Evolutionary conservation across 1,284 basidiomycete genomes (phyloP).

Genomic region (Apiotrichum brassicae): DNA sequence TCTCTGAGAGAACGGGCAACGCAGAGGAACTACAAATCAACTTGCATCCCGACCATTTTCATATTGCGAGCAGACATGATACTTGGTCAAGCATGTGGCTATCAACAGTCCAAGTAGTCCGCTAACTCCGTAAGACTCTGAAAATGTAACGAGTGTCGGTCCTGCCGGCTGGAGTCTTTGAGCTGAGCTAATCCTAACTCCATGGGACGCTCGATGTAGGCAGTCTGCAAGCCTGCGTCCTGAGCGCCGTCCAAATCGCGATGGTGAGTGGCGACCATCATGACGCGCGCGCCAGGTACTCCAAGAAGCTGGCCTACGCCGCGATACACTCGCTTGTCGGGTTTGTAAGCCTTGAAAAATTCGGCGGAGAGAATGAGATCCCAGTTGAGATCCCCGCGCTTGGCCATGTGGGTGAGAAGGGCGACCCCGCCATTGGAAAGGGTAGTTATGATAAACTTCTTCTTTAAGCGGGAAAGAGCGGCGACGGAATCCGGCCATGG

Average conservation of each 20-base stretch:
- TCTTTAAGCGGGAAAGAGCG: constrained; percentile 3
- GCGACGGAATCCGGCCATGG: constrained; percentile 9
- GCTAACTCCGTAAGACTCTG: constrained; percentile 3
- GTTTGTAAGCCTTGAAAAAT: constrained; percentile 15
- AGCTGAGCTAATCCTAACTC: constrained; percentile 4
- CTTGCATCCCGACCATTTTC: no score
- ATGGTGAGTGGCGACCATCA: constrained; percentile 15
- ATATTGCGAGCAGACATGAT: no score
- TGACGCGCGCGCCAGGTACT: constrained; percentile 4
- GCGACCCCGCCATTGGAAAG: constrained; percentile 13
- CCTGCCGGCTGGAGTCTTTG: background rate
- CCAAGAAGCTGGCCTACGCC: constrained; percentile 9
- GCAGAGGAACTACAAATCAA: no score
- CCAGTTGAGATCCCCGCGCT: constrained; percentile 9
- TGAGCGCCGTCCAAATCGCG: constrained; percentile 12
- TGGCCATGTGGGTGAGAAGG: constrained; percentile 13
- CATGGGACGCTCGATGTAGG: constrained; percentile 11
- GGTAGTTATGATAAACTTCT: constrained; percentile 6
- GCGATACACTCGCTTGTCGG: constrained; percentile 2
- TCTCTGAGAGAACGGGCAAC: no score
- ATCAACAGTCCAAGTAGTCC: constrained; percentile 8
- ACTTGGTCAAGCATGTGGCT: no score
- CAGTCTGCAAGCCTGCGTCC: constrained; percentile 7
- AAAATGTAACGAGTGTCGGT: constrained; percentile 11
- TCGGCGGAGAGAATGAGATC: constrained; percentile 10